Evolutionary conservation across 768 basidiomycete genomes (phyloP).

Genomic region (Pleurotus giganteus): DNA sequence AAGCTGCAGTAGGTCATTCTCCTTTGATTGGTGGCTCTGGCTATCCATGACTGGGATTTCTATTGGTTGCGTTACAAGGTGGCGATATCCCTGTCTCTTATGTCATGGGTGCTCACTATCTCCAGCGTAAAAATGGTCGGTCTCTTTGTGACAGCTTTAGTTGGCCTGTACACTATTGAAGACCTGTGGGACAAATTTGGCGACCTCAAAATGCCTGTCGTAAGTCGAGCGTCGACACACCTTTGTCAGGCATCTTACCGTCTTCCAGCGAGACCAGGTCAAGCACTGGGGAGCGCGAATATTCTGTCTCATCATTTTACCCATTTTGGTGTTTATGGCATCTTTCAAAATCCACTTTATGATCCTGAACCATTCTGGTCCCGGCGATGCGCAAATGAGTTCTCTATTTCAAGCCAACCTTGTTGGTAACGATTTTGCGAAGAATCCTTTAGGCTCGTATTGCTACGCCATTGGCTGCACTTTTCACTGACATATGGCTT

Average conservation of each 20-base stretch:
- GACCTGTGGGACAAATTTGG: conserved; percentile 99
- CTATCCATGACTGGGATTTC: conserved; percentile 89
- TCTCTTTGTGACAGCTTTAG: conserved; percentile 90
- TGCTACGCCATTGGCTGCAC: neutral
- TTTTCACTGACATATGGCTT: neutral
- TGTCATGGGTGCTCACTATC: conserved; percentile 1
- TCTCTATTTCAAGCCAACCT: conserved; percentile 98
- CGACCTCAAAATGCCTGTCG: conserved; percentile 86
- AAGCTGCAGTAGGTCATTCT: conserved; percentile 68
- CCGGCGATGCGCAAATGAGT: conserved; percentile 98
- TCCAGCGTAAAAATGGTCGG: conserved; percentile 94
- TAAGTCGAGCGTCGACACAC: conserved; percentile 36
- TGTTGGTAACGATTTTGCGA: conserved; percentile 89
- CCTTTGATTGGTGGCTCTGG: conserved; percentile 98
- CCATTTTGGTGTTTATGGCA: conserved; percentile 88
- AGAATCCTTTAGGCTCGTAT: conserved; percentile 77
- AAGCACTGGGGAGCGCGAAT: conserved; percentile 91
- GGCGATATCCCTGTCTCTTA: conserved; percentile 11
- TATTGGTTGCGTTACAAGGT: conserved; percentile 95
- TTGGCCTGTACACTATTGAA: conserved; percentile 95
- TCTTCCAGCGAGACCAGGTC: conserved; percentile 73
- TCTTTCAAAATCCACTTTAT: conserved; percentile 97
- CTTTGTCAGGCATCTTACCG: neutral
- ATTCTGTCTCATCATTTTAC: conserved; percentile 82
- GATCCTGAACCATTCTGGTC: conserved; percentile 89